These are phyloP conservation scores for Polyporus tsugae DNA, from an alignment of 1,284 basidiomycete genomes.

Conservation along the genomic window DNA sequence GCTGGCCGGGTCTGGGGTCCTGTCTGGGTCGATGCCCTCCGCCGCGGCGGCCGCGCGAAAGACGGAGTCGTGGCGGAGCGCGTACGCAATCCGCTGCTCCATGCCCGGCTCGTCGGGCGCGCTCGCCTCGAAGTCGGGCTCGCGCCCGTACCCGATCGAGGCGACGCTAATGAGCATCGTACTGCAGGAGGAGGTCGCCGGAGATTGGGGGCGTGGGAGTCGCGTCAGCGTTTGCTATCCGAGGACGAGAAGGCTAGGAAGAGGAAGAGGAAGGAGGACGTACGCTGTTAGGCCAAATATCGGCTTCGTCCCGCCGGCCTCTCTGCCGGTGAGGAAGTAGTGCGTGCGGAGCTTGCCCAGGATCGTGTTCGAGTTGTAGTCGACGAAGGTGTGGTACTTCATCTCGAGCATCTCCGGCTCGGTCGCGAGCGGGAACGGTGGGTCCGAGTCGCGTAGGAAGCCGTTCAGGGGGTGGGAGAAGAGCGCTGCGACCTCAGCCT, in stretches of 20 bases:
- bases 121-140: constrained; percentile 69
- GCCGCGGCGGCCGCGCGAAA: constrained; percentile 59
- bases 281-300: constrained; percentile 78
- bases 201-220: not conserved
- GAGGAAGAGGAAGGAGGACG: constrained; percentile 52
- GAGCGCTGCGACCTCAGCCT: constrained; percentile 77
- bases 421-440: constrained; percentile 63
- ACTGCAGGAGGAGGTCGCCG: constrained; percentile 46
- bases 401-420: constrained; percentile 63
- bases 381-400: constrained; percentile 71
- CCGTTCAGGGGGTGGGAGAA: constrained; percentile 85
- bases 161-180: constrained; percentile 78
- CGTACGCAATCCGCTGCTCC: constrained; percentile 67
- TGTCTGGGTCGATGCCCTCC: constrained; percentile 53
- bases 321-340: constrained; percentile 82
- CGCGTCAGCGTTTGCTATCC: not conserved
- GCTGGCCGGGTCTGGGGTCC: constrained; percentile 33
- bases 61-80: constrained; percentile 53
- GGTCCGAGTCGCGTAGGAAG: constrained; percentile 67
- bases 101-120: constrained; percentile 63
- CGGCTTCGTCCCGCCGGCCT: constrained; percentile 82
- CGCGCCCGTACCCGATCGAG: constrained; percentile 66
- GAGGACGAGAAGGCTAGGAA: not conserved
- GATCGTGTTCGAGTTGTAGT: constrained; percentile 58
- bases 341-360: constrained; percentile 64